Evolutionary conservation across 1,284 basidiomycete genomes (phyloP).

Genomic region (Rhodotorula glutinis): DNA sequence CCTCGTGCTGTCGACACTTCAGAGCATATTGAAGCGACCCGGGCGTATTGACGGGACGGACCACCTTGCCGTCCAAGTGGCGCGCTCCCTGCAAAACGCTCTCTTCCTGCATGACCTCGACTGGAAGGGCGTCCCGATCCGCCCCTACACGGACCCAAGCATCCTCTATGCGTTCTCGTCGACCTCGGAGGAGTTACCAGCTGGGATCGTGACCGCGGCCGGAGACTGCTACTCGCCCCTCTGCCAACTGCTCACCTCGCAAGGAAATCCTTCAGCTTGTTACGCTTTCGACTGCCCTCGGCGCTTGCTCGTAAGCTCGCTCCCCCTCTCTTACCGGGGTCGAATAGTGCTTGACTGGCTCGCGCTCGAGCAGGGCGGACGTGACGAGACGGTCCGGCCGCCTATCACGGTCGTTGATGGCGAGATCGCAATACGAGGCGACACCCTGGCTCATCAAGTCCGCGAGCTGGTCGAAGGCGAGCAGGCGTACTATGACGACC

Average conservation of each 20-base stretch:
- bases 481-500: constrained; percentile 82
- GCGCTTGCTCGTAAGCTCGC: too few species aligned
- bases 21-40: background rate
- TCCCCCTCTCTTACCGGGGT: too few species aligned
- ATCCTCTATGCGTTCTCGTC: constrained; percentile 48
- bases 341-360: too few species aligned
- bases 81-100: constrained; percentile 82
- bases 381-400: too few species aligned
- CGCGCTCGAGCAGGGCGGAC: too few species aligned
- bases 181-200: constrained; percentile 51
- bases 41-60: constrained; percentile 36
- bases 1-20: constrained; percentile 76
- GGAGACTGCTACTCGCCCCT: too few species aligned
- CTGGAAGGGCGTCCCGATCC: constrained; percentile 8
- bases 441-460: constrained; percentile 69
- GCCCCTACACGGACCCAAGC: background rate
- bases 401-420: too few species aligned
- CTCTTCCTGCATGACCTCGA: constrained; percentile 91
- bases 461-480: constrained; percentile 87
- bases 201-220: too few species aligned
- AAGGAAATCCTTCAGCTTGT: too few species aligned
- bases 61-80: constrained; percentile 69
- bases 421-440: background rate
- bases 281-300: too few species aligned
- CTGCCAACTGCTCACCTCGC: too few species aligned